A percentile compares a stretch with the other conserved stretches of the same genome.
Evolutionary conservation across 139 green algal species (phyloP).

Genomic region (Ulvella scutata): DNA sequence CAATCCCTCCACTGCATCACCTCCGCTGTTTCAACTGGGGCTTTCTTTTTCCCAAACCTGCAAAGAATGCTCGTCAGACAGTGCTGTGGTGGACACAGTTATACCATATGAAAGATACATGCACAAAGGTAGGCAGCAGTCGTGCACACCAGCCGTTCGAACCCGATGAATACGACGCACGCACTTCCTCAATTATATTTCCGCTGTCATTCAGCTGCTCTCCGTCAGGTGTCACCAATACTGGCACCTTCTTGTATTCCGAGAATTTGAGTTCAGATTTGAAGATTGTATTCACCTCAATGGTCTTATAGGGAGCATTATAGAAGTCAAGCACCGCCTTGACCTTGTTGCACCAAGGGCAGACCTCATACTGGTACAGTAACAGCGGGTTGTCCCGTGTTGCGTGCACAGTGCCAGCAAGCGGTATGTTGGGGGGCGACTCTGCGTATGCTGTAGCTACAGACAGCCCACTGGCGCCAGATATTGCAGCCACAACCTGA

Average conservation of each 20-base stretch:
- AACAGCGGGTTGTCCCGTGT: no score
- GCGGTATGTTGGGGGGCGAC: no score
- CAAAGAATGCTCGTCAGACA: no score
- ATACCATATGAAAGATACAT: no score
- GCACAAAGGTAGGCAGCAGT: no score
- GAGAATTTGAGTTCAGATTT: slow-evolving; percentile 80
- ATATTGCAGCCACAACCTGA: no score
- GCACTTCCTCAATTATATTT: slow-evolving; percentile 47
- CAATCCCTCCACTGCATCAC: slow-evolving; percentile 70
- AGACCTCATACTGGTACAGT: slow-evolving; percentile 91
- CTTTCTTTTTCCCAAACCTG: not conserved
- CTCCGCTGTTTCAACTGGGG: slow-evolving; percentile 15
- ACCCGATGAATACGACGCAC: not conserved
- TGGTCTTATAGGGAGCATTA: slow-evolving; percentile 72
- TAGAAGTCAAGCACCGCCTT: slow-evolving; percentile 90
- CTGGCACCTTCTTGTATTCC: slow-evolving; percentile 74
- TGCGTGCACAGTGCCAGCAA: no score
- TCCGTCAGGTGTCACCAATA: slow-evolving; percentile 53
- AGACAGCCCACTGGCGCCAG: no score
- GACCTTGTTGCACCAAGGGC: slow-evolving; percentile 98
- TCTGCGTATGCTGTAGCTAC: no score
- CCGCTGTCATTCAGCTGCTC: slow-evolving; percentile 70
- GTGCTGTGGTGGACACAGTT: no score
- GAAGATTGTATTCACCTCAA: slow-evolving; percentile 92
- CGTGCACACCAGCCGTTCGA: not conserved